Base-by-base conservation (phyloP, 495 filamentous ascomycete genomes). In the Coniosporium apollinis region DNA sequence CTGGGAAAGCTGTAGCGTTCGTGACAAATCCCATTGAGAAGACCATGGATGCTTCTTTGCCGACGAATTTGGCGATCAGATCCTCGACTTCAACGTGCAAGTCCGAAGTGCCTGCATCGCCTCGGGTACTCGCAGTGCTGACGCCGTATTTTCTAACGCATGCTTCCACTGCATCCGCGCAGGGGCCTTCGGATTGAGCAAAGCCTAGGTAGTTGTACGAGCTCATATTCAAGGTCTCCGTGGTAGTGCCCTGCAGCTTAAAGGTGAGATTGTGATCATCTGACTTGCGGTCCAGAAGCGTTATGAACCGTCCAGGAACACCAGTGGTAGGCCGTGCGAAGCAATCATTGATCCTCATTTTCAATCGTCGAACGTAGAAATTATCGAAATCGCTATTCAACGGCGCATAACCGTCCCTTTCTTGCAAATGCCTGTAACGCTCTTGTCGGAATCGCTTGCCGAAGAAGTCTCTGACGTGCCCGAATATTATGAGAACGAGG, bases 201-300 rank as follows among this genome's bases (percentile, higher is more conserved):
- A 97, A 97, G 19, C 89, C 89, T 5, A 97, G 80, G 47, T 97
- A 97, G 51, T 97, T 97, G 67, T 97, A 97, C 3, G 89, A 97
- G 61, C 85, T 94, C 74, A 97, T 74, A 55, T 97, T 97, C 38
- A 97, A 60, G 0, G 89, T 94, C 52, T 97, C 82, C n/a, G 89
- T 96, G 32, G 70, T 74, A 22, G 82, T 91, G 24, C 91, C 91
- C 7, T 77, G 85, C 46, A 82, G 68, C 47, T 81, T 71, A 63
- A 92, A 97, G 45, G 73, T 70, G 45, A 75, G 67, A 56, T 96
- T 96, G 61, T 82, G 77, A 49, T 96, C 81, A 55, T 84, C 67
- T 0, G 85, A 91, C 24, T 65, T 71, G 40, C 89, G 79, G 54
- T 96, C 85, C 32, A 94, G 64, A 22, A 97, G 62, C 19, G 82